phyloP scores from a whole-genome alignment of 2,329 filamentous ascomycete genomes.

The Acephala macrosclerotiorum region DNA sequence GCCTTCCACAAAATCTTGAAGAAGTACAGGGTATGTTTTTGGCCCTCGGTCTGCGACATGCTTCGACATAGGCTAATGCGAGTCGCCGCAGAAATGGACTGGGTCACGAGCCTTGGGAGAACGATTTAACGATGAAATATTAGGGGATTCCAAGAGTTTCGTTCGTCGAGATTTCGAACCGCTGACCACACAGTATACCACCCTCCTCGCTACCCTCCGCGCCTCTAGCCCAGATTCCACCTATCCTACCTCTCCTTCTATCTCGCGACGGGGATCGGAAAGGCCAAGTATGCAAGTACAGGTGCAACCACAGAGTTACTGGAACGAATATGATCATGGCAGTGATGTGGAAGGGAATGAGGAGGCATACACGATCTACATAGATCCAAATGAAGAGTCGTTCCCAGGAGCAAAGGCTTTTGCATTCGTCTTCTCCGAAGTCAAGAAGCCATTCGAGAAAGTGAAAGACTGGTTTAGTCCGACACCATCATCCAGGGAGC shows the following conservation, averaged over 20 bases:
- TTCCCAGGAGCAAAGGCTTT: slow-evolving; percentile 64
- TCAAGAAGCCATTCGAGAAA: slow-evolving; percentile 55
- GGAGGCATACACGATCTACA: slow-evolving; percentile 74
- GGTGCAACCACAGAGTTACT: slow-evolving; percentile 57
- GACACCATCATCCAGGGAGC: slow-evolving; percentile 36
- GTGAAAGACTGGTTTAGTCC: slow-evolving; percentile 58
- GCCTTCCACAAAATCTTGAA: slow-evolving; percentile 86
- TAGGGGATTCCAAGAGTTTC: slow-evolving; percentile 74
- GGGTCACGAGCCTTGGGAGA: slow-evolving; percentile 69
- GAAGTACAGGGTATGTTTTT: slow-evolving; percentile 73
- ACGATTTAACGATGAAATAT: slow-evolving; percentile 72
- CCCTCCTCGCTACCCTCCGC: slow-evolving; percentile 56
- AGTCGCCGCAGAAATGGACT: slow-evolving; percentile 74
- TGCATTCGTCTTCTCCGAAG: slow-evolving; percentile 58
- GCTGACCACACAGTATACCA: slow-evolving; percentile 58
- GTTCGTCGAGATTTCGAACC: slow-evolving; percentile 69
- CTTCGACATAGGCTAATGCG: slow-evolving; percentile 9
- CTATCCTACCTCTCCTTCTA: slow-evolving; percentile 29
- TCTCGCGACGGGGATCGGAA: slow-evolving; percentile 29
- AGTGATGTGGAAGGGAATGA: slow-evolving; percentile 66
- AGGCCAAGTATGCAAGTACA: slow-evolving; percentile 31
- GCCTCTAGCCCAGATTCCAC: slow-evolving; percentile 46
- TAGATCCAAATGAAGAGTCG: slow-evolving; percentile 70
- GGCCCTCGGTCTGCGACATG: not conserved
- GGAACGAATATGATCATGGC: slow-evolving; percentile 88